These are phyloP conservation scores for Taiozyma sp. DNA, from an alignment of 1,139 yeast species.

Conservation along the genomic window DNA sequence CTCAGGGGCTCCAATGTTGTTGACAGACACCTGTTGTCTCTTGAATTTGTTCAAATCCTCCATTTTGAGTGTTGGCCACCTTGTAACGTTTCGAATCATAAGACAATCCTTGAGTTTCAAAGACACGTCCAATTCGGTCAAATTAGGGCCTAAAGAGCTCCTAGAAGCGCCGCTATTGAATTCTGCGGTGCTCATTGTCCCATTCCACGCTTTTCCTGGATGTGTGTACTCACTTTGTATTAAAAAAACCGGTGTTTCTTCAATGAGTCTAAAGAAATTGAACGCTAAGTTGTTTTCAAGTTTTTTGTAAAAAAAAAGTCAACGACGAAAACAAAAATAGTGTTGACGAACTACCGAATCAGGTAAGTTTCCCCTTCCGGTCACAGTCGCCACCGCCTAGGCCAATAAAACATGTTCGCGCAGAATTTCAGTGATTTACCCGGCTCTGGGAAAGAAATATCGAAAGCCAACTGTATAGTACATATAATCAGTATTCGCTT, in stretches of 20 bases:
- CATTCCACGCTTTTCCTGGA: not conserved
- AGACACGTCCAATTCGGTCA: not conserved
- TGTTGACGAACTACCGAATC: not conserved
- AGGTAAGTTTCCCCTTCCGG: not conserved
- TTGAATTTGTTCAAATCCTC: not conserved
- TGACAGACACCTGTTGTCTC: not conserved
- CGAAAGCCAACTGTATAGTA: too few relatives aligned
- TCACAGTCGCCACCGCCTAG: not conserved
- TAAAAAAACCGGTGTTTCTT: not conserved
- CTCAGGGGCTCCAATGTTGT: not conserved
- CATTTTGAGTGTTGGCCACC: not conserved
- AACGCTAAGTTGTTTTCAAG: not conserved
- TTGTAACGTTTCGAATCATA: not conserved
- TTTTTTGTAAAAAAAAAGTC: not conserved
- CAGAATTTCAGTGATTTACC: not conserved
- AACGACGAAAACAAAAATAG: not conserved
- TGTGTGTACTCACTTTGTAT: not conserved
- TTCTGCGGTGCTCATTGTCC: not conserved
- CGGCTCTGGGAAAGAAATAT: not conserved
- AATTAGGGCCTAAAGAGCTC: not conserved
- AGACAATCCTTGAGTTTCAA: not conserved
- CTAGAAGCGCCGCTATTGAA: not conserved
- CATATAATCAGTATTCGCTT: too few relatives aligned
- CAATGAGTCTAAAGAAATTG: not conserved
- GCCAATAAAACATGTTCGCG: not conserved